Evolutionary conservation across 768 basidiomycete genomes (phyloP).

Genomic region (Russula earlei): DNA sequence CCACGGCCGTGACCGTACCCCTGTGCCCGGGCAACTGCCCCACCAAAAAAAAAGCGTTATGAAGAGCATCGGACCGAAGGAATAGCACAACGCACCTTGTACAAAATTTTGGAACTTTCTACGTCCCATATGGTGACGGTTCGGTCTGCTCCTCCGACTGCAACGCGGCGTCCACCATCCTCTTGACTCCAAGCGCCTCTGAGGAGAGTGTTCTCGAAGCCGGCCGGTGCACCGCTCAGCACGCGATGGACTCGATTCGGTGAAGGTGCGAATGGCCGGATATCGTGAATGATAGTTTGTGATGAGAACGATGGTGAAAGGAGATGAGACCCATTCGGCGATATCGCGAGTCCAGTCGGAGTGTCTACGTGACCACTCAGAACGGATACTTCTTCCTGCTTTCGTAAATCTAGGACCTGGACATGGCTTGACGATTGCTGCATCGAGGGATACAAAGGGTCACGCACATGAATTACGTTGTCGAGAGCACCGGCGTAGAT

Average conservation of each 20-base stretch:
- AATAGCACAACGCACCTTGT: slow-evolving; percentile 51
- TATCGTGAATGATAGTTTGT: slow-evolving; percentile 81
- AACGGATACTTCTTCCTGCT: slow-evolving; percentile 68
- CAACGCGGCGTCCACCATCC: slow-evolving; percentile 71
- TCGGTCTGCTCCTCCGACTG: slow-evolving; percentile 84
- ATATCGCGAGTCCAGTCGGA: slow-evolving; percentile 85
- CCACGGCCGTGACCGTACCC: slow-evolving; percentile 90
- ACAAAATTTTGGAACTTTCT: slow-evolving; percentile 62
- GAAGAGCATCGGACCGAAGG: not conserved
- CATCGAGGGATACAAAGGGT: not conserved
- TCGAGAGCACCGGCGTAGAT: slow-evolving; percentile 91
- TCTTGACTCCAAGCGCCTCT: slow-evolving; percentile 82
- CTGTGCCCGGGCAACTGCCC: slow-evolving; percentile 92
- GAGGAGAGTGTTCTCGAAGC: slow-evolving; percentile 85
- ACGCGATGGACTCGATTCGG: slow-evolving; percentile 74
- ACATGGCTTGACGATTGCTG: not conserved
- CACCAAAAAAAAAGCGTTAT: not conserved
- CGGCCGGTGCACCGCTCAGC: slow-evolving; percentile 79
- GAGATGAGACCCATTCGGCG: slow-evolving; percentile 79
- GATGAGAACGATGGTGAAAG: slow-evolving; percentile 90
- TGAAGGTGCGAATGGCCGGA: slow-evolving; percentile 86
- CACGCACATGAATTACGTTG: slow-evolving; percentile 88
- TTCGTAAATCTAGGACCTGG: slow-evolving; percentile 86
- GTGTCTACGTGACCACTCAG: slow-evolving; percentile 86
- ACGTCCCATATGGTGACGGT: slow-evolving; percentile 85